These are phyloP conservation scores for Saccharum hybrid DNA, from an alignment of 202 grass and related monocot genomes.

Conservation along the genomic window DNA sequence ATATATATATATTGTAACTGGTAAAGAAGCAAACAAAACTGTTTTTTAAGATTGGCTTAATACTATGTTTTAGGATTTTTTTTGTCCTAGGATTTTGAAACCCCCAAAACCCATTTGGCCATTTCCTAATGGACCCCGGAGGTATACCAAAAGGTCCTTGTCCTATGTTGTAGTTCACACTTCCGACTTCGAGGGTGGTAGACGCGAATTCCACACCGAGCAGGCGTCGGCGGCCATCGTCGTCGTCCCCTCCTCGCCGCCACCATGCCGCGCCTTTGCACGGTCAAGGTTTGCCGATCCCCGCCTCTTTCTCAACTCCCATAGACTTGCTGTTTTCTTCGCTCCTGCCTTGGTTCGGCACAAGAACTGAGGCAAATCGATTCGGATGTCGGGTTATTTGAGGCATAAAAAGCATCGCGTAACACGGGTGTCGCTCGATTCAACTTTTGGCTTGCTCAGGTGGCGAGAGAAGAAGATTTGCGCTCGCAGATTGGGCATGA, in stretches of 20 bases:
- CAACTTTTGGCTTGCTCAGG: slow-evolving; percentile 25
- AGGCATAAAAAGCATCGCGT: background rate
- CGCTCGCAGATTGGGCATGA: slow-evolving; percentile 43
- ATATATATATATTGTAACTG: too few relatives aligned
- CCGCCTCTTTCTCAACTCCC: background rate
- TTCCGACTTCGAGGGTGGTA: too few relatives aligned
- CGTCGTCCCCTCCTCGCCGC: background rate
- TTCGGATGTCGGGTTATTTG: background rate
- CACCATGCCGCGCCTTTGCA: background rate
- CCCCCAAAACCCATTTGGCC: too few relatives aligned
- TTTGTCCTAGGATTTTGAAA: too few relatives aligned
- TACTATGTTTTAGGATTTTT: too few relatives aligned
- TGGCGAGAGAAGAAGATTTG: slow-evolving; percentile 52
- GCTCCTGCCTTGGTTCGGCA: background rate
- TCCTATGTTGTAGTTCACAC: too few relatives aligned
- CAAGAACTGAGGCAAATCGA: background rate
- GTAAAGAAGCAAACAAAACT: too few relatives aligned
- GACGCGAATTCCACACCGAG: background rate
- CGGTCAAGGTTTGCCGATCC: background rate
- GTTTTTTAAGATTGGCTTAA: too few relatives aligned
- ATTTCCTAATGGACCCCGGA: too few relatives aligned
- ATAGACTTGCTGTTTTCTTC: background rate
- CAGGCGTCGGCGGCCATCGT: background rate
- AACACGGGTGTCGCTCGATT: background rate
- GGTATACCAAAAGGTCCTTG: too few relatives aligned